Conservation (phyloP, 805 yeast species). For the Yarrowia sp. region DNA sequence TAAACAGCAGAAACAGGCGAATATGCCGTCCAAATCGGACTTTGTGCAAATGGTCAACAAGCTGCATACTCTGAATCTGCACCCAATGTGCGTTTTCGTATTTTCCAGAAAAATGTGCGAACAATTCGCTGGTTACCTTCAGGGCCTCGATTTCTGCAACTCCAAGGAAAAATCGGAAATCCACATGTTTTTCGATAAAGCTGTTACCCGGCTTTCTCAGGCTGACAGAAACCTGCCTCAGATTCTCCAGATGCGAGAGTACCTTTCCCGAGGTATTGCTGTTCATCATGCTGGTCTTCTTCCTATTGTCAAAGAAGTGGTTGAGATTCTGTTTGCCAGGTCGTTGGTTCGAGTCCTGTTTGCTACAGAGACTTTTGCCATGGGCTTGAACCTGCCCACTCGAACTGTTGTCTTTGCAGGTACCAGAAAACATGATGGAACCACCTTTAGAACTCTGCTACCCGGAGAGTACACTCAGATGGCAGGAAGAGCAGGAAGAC, state of each 20-base stretch:
- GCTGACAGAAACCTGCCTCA: constrained; percentile 95
- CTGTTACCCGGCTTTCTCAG: constrained; percentile 78
- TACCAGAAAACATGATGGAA: constrained; percentile 86
- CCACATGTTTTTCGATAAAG: constrained; percentile 88
- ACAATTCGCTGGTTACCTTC: constrained; percentile 79
- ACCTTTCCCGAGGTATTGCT: constrained; percentile 87
- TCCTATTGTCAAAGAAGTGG: constrained; percentile 90
- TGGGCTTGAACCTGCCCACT: constrained; percentile 96
- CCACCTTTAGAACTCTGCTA: constrained; percentile 69
- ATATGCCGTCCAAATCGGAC: constrained; percentile 50
- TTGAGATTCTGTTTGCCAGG: constrained; percentile 85
- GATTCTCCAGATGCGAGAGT: constrained; percentile 74
- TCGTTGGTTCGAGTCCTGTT: constrained; percentile 85
- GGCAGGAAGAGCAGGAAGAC: constrained; percentile 98
- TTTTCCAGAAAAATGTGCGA: constrained; percentile 93
- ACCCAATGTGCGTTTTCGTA: constrained; percentile 94
- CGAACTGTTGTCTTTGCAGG: constrained; percentile 92
- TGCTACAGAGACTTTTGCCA: constrained; percentile 98
- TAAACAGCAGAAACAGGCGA: background rate
- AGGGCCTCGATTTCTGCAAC: constrained; percentile 72
- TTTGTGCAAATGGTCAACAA: constrained; percentile 74
- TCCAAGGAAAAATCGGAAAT: constrained; percentile 87
- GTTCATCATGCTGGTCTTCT: constrained; percentile 93
- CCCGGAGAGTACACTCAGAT: constrained; percentile 99
- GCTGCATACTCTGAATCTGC: constrained; percentile 61